Evolutionary conservation across 345 rosid species (phyloP).

Genomic region (Eucalyptus dawsonii): DNA sequence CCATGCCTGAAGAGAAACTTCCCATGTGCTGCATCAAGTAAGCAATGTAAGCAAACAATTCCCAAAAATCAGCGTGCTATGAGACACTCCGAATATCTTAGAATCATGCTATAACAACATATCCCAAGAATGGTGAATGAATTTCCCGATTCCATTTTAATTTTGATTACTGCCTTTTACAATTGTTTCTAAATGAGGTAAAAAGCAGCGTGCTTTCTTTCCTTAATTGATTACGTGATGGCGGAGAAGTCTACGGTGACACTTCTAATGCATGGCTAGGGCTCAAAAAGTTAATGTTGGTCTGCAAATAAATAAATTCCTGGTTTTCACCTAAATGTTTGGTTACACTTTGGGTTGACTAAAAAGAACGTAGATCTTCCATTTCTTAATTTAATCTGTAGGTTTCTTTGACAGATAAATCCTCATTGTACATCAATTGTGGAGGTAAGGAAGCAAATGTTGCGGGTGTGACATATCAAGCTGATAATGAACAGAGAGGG

Average conservation of each 20-base stretch:
- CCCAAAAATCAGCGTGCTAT: neutral
- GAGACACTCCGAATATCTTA: neutral
- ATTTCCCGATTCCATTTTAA: neutral
- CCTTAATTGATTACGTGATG: neutral
- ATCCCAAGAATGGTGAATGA: neutral
- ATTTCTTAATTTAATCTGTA: neutral
- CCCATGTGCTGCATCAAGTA: constrained; percentile 40
- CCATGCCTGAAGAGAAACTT: constrained; percentile 54
- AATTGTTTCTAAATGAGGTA: neutral
- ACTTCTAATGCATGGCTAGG: neutral
- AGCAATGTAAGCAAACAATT: constrained; percentile 26
- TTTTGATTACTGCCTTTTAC: neutral
- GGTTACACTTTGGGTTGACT: neutral
- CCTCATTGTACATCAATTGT: constrained; percentile 58
- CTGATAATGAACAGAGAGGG: constrained; percentile 53
- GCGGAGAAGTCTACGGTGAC: neutral
- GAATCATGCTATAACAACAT: neutral
- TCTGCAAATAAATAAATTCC: neutral
- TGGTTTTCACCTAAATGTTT: neutral
- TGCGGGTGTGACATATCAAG: constrained; percentile 25
- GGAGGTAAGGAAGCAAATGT: constrained; percentile 48
- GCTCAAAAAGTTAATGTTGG: neutral
- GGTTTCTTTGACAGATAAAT: constrained; percentile 18
- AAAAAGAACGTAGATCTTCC: neutral
- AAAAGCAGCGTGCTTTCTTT: neutral